Conservation (phyloP, 805 yeast genomes). For the Cyberlindnera lachancei region DNA sequence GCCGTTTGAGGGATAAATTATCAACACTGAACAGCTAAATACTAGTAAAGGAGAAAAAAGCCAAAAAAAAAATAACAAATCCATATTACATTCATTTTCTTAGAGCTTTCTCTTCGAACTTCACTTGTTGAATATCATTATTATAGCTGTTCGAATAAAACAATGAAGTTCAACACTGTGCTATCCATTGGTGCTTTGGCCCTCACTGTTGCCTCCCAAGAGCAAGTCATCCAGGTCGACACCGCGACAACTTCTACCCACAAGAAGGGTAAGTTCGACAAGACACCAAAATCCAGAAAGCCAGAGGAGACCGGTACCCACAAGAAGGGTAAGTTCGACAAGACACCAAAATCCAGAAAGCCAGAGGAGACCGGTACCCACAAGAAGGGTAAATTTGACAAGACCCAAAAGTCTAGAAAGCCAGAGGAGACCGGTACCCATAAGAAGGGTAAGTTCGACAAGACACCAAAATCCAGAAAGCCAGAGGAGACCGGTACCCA, state of each 20-base stretch:
- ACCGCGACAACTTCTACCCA: constrained; percentile 41
- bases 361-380: too few species aligned
- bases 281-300: constrained; percentile 30
- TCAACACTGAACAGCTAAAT: neutral
- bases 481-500: too few species aligned
- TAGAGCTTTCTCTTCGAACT: too few species aligned
- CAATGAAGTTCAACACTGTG: constrained; percentile 19
- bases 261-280: constrained; percentile 49
- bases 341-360: constrained; percentile 38
- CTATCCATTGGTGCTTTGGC: constrained; percentile 16
- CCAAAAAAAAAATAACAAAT: too few species aligned
- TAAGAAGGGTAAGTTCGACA: constrained; percentile 49
- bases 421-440: constrained; percentile 28
- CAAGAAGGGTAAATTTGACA: constrained; percentile 43
- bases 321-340: constrained; percentile 46
- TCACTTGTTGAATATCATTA: too few species aligned
- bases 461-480: constrained; percentile 30
- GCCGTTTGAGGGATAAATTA: neutral
- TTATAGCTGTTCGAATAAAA: too few species aligned
- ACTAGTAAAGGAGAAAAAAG: neutral
- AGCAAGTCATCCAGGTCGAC: constrained; percentile 10
- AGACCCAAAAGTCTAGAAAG: constrained; percentile 30
- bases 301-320: constrained; percentile 42
- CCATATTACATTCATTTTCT: too few species aligned
- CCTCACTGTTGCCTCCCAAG: constrained; percentile 17